These are phyloP conservation scores for Dendrocalamus latiflorus DNA, from an alignment of 202 grass and related monocot genomes.

Conservation along the genomic window DNA sequence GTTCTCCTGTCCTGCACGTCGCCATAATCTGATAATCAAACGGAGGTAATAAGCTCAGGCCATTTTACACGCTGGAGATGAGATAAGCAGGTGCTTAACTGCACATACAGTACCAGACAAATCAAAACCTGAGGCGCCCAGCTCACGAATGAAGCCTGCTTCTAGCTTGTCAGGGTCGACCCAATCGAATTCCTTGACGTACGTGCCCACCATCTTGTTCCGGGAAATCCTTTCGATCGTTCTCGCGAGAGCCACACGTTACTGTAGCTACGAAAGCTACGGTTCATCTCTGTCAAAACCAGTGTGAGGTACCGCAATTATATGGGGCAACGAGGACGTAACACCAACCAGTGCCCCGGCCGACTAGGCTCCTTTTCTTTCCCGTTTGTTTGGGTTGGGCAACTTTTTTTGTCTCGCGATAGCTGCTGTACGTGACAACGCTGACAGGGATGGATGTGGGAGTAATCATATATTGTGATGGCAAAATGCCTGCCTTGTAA, in stretches of 20 bases:
- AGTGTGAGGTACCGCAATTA: neutral
- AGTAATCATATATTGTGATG: conserved; percentile 17
- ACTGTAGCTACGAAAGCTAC: neutral
- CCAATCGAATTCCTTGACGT: conserved; percentile 21
- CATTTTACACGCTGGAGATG: neutral
- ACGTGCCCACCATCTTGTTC: neutral
- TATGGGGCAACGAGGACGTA: conserved; percentile 24
- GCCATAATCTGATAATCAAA: neutral
- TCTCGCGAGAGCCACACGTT: neutral
- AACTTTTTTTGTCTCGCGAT: conserved; percentile 22
- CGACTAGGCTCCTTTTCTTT: neutral
- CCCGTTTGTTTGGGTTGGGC: neutral
- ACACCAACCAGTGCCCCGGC: conserved; percentile 11
- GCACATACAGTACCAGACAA: neutral
- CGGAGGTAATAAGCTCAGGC: neutral
- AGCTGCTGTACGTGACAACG: conserved; percentile 7
- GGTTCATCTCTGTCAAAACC: conserved; percentile 1
- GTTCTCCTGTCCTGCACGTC: neutral
- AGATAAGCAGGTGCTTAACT: neutral
- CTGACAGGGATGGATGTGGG: conserved; percentile 34
- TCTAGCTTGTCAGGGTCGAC: conserved; percentile 26
- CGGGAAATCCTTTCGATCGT: neutral
- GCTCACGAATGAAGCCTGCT: neutral
- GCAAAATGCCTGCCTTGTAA: conserved; percentile 8
- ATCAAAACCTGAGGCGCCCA: neutral